A percentile compares a stretch with the other conserved stretches of the same genome.
phyloP scores from a whole-genome alignment of 208 protist species.

The Leishmania turanica region DNA sequence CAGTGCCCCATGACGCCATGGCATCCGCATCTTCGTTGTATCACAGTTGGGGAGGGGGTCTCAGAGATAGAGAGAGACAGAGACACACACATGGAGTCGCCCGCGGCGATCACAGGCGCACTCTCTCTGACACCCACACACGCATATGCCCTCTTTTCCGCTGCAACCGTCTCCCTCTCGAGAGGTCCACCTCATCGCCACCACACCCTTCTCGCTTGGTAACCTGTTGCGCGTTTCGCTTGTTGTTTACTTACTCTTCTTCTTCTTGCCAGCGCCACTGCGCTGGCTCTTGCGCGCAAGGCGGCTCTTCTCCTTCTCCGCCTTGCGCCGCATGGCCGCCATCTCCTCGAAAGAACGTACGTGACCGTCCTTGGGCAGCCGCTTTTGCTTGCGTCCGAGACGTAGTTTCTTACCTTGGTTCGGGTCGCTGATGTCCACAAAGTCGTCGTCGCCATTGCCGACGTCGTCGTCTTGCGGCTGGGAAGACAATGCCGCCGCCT shows the following conservation, averaged over 20 bases:
- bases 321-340: constrained; percentile 73
- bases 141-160: neutral
- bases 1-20: neutral
- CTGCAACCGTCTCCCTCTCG: neutral
- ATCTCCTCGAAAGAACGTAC: constrained; percentile 91
- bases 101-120: neutral
- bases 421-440: constrained; percentile 86
- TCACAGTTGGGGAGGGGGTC: neutral
- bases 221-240: neutral
- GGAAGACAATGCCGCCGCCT: constrained; percentile 44
- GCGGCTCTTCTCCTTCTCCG: constrained; percentile 77
- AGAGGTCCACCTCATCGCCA: neutral
- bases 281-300: constrained; percentile 62
- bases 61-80: neutral
- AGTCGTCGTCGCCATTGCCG: constrained; percentile 55
- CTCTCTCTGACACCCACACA: neutral
- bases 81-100: neutral
- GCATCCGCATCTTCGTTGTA: neutral
- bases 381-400: constrained; percentile 82
- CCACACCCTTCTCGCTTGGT: neutral
- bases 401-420: constrained; percentile 93
- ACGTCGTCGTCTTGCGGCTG: constrained; percentile 19
- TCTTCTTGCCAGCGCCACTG: constrained; percentile 36
- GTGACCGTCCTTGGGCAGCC: constrained; percentile 86
- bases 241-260: constrained; percentile 14